Base-by-base conservation (phyloP, 2,329 filamentous ascomycete species). In the Phoma herbarum region DNA sequence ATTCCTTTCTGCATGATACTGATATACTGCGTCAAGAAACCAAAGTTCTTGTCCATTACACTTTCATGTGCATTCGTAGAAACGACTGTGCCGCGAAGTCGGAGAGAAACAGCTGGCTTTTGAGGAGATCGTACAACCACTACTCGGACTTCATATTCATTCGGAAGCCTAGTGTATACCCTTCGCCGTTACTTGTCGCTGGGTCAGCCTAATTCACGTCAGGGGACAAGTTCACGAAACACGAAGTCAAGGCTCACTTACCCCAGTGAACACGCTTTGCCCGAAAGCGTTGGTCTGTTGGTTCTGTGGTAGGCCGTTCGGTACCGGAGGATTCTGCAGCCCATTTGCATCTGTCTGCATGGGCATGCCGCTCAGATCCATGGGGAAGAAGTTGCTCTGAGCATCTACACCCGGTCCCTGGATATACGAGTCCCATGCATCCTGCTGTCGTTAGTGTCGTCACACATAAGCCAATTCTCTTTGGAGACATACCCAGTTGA, bases 351-450 rank as follows among this genome's bases (percentile, higher is more conserved):
- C 74, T 22, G 68, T 69, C 59, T 75, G 75, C 69, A 72, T 70
- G 14, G 62, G 74, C 63, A 73, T 76, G 41, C 62, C 65, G 37
- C 68, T 65, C 20, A 75, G 22, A 64, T 80, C 79, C 77, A 80
- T 79, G 0, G 80, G 79, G 68, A 80, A 82, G 69, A 81, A 79
- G 20, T 74, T 74, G 56, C 74, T 75, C 11, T 69, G 69, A 2
- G 76, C 67, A 47, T 82, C 79, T 57, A 80, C 72, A 35, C 67
- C 81, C 6, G 85, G 81, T 51, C 85, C 86, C 72, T 90, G 87
- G 46, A 90, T 85, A 66, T 89, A 90, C 7, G 83, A 85, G 70
- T 90, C 88, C 87, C 87, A 90, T 26, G 87, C 86, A 61, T 89
- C 85, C 72, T 74, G 28, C 4, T 2, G 4, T 12, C 23, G 51